Evolutionary conservation across 148 eudicot genomes (phyloP).

Genomic region (Chenopodium album): DNA sequence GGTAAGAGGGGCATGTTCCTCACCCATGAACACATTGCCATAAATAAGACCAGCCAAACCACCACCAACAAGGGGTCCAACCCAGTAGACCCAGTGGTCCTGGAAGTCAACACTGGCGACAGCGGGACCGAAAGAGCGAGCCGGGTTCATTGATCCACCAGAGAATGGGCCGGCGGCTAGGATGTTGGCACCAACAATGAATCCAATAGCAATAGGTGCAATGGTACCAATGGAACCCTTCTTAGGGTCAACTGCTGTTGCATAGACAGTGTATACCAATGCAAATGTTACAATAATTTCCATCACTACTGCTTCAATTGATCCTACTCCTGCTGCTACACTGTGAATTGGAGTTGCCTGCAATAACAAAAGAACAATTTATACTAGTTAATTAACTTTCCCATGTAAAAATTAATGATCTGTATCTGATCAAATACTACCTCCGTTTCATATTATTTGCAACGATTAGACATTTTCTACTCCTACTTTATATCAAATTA

Average conservation of each 20-base stretch:
- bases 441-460: too few relatives aligned
- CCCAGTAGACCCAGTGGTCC: conserved; percentile 85
- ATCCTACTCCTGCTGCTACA: conserved; percentile 54
- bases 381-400: too few relatives aligned
- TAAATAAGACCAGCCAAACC: conserved; percentile 74
- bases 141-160: conserved; percentile 95
- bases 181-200: conserved; percentile 88
- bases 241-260: conserved; percentile 87
- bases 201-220: conserved; percentile 84
- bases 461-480: too few relatives aligned
- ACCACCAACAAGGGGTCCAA: conserved; percentile 86
- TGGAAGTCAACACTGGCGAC: conserved; percentile 64
- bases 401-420: too few relatives aligned
- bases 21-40: conserved; percentile 54
- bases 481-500: too few relatives aligned
- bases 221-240: conserved; percentile 71
- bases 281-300: conserved; percentile 76
- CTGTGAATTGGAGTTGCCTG: conserved; percentile 70
- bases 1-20: conserved; percentile 32
- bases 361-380: background rate
- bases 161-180: conserved; percentile 85
- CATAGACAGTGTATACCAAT: conserved; percentile 83
- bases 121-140: conserved; percentile 82
- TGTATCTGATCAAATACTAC: too few relatives aligned
- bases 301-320: conserved; percentile 61